Conservation (phyloP, 495 filamentous ascomycete genomes). For the Staphylotrichum longicolle region DNA sequence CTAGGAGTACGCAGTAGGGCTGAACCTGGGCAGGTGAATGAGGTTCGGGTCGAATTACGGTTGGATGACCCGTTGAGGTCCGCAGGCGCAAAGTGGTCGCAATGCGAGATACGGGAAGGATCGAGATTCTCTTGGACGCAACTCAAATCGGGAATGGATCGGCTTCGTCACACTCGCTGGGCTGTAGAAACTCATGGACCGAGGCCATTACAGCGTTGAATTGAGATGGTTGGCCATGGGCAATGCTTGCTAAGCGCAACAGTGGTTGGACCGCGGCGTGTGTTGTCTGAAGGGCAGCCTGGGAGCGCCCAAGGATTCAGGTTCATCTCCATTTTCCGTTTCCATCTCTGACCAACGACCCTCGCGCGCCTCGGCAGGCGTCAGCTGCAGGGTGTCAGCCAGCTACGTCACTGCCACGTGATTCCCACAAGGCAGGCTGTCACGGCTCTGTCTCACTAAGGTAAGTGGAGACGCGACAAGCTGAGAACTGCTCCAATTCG, state of each 20-base stretch:
- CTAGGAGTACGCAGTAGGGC: too few relatives aligned
- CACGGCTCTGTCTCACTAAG: too few relatives aligned
- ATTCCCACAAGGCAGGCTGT: background rate
- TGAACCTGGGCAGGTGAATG: too few relatives aligned
- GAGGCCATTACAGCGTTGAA: background rate
- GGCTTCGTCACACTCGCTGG: background rate
- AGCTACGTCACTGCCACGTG: slow-evolving; percentile 29
- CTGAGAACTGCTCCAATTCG: too few relatives aligned
- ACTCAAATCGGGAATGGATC: slow-evolving; percentile 1
- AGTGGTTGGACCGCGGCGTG: background rate
- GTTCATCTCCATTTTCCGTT: background rate
- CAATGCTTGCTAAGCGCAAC: background rate
- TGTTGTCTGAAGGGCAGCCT: background rate
- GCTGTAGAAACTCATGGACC: background rate
- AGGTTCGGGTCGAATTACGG: too few relatives aligned
- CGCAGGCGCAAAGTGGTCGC: too few relatives aligned
- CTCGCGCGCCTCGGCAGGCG: background rate
- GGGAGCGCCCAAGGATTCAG: background rate
- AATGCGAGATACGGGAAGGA: background rate
- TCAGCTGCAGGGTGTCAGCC: slow-evolving; percentile 2
- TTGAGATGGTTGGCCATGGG: background rate
- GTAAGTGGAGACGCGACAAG: too few relatives aligned
- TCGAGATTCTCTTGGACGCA: background rate
- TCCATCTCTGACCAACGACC: slow-evolving; percentile 8
- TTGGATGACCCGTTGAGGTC: too few relatives aligned